These are phyloP conservation scores for Neofusicoccum sp. DNA, from an alignment of 2,329 filamentous ascomycete species.

Conservation along the genomic window DNA sequence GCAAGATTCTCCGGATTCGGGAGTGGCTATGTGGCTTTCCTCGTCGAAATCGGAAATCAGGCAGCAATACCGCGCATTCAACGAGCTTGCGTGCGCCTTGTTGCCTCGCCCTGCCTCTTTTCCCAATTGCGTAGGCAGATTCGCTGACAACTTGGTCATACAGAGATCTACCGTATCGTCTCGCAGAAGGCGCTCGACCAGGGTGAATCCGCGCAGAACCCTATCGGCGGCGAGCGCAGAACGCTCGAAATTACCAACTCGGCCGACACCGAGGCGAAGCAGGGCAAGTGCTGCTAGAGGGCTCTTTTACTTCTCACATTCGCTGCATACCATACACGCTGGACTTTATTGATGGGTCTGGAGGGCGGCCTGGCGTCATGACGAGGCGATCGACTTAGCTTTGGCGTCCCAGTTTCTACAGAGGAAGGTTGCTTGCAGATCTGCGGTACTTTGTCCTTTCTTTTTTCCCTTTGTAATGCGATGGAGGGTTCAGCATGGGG, in stretches of 20 bases:
- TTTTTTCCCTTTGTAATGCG: constrained; percentile 8
- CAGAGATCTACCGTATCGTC: constrained; percentile 99
- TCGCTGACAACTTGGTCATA: neutral
- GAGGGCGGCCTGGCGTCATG: constrained; percentile 17
- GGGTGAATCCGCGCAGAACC: constrained; percentile 76
- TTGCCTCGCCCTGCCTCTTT: neutral
- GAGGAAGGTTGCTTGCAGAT: constrained; percentile 18
- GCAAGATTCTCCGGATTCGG: neutral
- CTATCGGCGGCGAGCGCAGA: constrained; percentile 71
- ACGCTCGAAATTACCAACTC: constrained; percentile 82
- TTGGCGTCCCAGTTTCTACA: constrained; percentile 14
- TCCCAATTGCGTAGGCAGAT: neutral
- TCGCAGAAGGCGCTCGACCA: constrained; percentile 95
- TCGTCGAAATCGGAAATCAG: neutral
- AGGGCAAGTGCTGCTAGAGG: constrained; percentile 75
- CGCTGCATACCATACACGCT: constrained; percentile 18
- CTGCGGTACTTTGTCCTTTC: constrained; percentile 14
- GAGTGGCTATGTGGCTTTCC: neutral
- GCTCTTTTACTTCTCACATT: constrained; percentile 19
- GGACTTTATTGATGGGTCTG: constrained; percentile 10
- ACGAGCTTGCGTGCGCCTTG: neutral
- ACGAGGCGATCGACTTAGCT: constrained; percentile 11
- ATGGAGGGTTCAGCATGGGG: constrained; percentile 11
- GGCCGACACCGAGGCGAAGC: constrained; percentile 74
- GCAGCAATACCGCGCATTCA: neutral